These are phyloP conservation scores for Uronychia setigera DNA, from an alignment of 73 alveolate species.

Conservation along the genomic window DNA sequence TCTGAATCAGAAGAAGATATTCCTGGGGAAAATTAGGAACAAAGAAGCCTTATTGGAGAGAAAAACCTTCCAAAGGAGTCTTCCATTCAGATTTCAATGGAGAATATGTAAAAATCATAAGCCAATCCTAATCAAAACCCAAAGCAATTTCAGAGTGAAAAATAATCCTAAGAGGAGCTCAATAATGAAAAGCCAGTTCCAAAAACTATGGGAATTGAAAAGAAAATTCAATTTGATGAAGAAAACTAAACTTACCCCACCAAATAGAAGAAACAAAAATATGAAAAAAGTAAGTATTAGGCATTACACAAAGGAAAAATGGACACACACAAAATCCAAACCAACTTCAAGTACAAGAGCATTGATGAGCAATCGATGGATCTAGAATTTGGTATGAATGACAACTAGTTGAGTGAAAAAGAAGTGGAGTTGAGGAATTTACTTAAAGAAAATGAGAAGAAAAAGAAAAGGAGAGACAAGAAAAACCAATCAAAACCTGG, in stretches of 20 bases:
- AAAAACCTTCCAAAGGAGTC: no score
- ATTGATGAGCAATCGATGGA: slow-evolving; percentile 33
- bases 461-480: slow-evolving; percentile 31
- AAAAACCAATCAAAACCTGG: slow-evolving; percentile 25
- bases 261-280: no score
- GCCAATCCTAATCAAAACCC: no score
- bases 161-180: not conserved
- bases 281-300: not conserved
- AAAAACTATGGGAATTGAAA: no score
- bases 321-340: slow-evolving; percentile 33
- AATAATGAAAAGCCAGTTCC: not conserved
- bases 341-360: slow-evolving; percentile 51
- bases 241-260: not conserved
- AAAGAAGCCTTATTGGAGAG: not conserved
- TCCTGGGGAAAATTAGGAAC: not conserved
- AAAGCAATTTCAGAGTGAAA: no score
- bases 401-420: slow-evolving; percentile 17
- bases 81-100: no score
- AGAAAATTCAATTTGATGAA: no score
- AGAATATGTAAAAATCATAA: not conserved
- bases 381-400: slow-evolving; percentile 9
- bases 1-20: slow-evolving; percentile 2
- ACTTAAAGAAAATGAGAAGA: not conserved
- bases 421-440: slow-evolving; percentile 24
- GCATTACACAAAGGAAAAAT: slow-evolving; percentile 2